Evolutionary conservation across 1,284 basidiomycete genomes (phyloP), one percentile per base, ranked within the genome.

Genomic region (Cryptococcus amylolentus): DNA sequence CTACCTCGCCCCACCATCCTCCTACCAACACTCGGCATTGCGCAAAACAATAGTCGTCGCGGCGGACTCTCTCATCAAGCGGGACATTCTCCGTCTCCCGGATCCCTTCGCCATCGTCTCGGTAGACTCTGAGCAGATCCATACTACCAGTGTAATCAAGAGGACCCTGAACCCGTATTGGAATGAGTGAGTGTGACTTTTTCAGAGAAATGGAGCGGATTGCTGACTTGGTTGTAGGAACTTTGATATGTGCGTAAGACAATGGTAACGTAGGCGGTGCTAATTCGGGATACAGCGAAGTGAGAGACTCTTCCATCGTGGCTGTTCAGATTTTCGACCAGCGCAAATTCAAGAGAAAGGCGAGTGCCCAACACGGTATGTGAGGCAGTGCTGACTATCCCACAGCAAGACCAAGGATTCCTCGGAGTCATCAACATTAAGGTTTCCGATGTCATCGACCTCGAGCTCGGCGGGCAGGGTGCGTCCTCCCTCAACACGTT

Each of bases 281-380:
- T 59, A 41, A 55, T 47, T 26, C 27, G 1, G 67, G 91, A 89
- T 66, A 86, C 84, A 49, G 41, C 41, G 41, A 42, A 13, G 91
- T 95, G 71, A 90, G 88, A 74, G 91, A 95, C 70, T 88, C 88
- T 4, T 94, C 91, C 27, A 86, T 94, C 48, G 83, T 97, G 44
- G 89, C 90, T 4, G 90, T 97, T 3, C 93, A 97, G 78, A 92
- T 96, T 70, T 96, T 96, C 68, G 93, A 97, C 77, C 93, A 96
- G 79, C 87, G 91, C 77, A 96, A 95, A 79, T 96, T 96, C 80
- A 96, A 95, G 81, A 83, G 89, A 78, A 87, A 87, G 77, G 69
- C 69, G 45, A 37, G 64, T 58, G 7, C 26, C 38, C 31, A 28
- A 7, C 31, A 2, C 23, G 0, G 40, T n/a, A 8, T 14, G 18